These are phyloP conservation scores for Aphanomyces invadans DNA, from an alignment of 352 stramenopile genomes.

Conservation along the genomic window DNA sequence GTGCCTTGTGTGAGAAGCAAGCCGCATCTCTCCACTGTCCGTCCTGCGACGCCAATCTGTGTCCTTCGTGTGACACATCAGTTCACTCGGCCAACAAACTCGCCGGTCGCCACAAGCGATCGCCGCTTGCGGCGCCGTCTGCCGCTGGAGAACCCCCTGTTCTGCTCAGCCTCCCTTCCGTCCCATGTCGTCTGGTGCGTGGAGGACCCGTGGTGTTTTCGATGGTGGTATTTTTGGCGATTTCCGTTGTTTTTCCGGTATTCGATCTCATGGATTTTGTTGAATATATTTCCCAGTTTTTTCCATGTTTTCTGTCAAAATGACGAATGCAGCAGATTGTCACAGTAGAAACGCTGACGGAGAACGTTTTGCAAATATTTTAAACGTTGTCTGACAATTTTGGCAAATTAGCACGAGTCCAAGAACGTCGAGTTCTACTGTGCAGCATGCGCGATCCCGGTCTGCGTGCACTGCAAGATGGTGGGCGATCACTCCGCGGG, in stretches of 20 bases:
- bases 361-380: no score
- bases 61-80: conserved; percentile 49
- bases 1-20: conserved; percentile 57
- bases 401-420: conserved; percentile 29
- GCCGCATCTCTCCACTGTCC: conserved; percentile 44
- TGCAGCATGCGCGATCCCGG: conserved; percentile 41
- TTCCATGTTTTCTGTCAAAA: no score
- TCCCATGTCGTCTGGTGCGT: conserved; percentile 24
- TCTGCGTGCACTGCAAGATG: conserved; percentile 81
- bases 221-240: neutral
- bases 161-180: neutral
- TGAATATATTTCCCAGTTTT: no score
- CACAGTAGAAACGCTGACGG: no score
- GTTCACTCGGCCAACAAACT: conserved; percentile 79
- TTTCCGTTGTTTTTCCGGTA: no score
- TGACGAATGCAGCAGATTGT: no score
- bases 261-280: no score
- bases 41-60: conserved; percentile 63
- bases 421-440: conserved; percentile 79
- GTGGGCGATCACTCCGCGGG: conserved; percentile 65
- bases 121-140: conserved; percentile 26
- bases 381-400: neutral
- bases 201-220: conserved; percentile 6
- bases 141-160: neutral
- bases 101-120: conserved; percentile 55